Evolutionary conservation across 257 asterid genomes (phyloP).

Genomic region (Fraxinus excelsior): DNA sequence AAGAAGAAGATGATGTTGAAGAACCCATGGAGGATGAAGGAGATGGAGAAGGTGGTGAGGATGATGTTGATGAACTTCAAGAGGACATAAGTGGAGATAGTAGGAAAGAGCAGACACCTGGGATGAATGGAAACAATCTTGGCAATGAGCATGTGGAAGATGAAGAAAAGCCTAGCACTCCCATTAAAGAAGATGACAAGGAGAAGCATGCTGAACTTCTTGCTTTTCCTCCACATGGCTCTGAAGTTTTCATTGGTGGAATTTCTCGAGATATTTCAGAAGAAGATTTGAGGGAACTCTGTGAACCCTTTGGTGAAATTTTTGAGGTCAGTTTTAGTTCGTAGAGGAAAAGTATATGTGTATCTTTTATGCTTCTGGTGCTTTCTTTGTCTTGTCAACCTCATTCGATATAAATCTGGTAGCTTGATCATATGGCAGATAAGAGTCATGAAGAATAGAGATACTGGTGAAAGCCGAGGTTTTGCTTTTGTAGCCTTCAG

Average conservation of each 20-base stretch:
- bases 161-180: conserved; percentile 44
- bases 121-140: conserved; percentile 40
- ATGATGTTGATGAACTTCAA: conserved; percentile 60
- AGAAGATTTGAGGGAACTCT: conserved; percentile 78
- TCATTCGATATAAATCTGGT: conserved; percentile 15
- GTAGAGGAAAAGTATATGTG: conserved; percentile 1
- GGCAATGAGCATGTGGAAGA: conserved; percentile 40
- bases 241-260: conserved; percentile 94
- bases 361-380: neutral
- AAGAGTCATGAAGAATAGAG: conserved; percentile 85
- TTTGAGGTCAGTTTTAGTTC: conserved; percentile 58
- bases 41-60: conserved; percentile 64
- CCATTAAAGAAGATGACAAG: conserved; percentile 43
- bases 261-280: conserved; percentile 83
- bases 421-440: conserved; percentile 55
- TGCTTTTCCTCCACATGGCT: conserved; percentile 90
- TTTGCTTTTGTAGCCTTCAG: conserved; percentile 92
- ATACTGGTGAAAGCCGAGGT: conserved; percentile 97
- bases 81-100: conserved; percentile 60
- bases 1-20: conserved; percentile 70
- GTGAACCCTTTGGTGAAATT: conserved; percentile 81
- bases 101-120: conserved; percentile 57
- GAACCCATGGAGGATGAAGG: conserved; percentile 85
- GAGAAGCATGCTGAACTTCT: conserved; percentile 70
- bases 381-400: neutral